These are phyloP conservation scores for Henckelia pumila DNA, from an alignment of 257 asterid genomes.

Conservation along the genomic window DNA sequence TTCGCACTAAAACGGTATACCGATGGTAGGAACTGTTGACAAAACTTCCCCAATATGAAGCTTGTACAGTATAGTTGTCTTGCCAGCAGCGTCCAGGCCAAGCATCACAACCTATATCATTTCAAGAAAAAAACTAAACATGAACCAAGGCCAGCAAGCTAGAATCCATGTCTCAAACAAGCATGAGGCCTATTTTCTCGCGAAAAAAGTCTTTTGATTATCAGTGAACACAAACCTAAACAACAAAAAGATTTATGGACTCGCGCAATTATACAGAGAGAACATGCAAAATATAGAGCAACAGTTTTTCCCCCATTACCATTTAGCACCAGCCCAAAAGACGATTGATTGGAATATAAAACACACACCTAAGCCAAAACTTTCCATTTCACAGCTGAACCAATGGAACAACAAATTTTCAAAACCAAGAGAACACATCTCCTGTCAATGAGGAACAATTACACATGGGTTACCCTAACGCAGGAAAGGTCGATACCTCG, in stretches of 20 bases:
- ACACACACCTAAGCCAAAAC: not conserved
- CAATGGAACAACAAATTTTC: not conserved
- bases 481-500: not conserved
- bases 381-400: not conserved
- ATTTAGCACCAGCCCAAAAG: not conserved
- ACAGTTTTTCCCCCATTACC: not conserved
- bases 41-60: slow-evolving; percentile 98
- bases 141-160: not conserved
- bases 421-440: not conserved
- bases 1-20: slow-evolving; percentile 39
- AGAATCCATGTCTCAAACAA: not conserved
- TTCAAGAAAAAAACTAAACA: not conserved
- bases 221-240: not conserved
- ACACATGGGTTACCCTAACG: not conserved
- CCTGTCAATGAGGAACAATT: not conserved
- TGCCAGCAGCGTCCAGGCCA: slow-evolving; percentile 99
- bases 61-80: slow-evolving; percentile 94
- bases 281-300: not conserved
- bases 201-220: not conserved
- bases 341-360: not conserved
- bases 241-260: too few relatives aligned
- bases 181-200: not conserved
- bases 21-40: slow-evolving; percentile 98
- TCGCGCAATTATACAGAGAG: not conserved
- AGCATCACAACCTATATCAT: slow-evolving; percentile 90